Conservation (phyloP, 192 early-diverging fungal genomes). For the Mortierella alpina region DNA sequence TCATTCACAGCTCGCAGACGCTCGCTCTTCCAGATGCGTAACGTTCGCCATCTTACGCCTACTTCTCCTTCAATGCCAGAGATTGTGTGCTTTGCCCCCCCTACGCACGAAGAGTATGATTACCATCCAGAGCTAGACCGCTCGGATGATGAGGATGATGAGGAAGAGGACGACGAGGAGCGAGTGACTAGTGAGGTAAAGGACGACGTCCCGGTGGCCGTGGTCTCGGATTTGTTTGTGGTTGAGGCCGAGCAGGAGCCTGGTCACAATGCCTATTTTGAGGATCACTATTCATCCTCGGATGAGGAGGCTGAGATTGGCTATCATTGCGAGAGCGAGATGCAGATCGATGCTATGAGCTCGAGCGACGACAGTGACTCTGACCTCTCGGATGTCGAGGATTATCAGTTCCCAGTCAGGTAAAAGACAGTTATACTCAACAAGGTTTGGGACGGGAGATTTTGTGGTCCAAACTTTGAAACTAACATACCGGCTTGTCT, state of each 20-base stretch:
- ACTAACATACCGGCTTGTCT: conserved; percentile 2
- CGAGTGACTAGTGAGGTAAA: not conserved
- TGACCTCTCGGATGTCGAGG: conserved; percentile 45
- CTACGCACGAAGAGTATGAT: conserved; percentile 53
- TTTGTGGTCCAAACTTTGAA: not conserved
- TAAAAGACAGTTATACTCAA: not conserved
- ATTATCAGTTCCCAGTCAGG: conserved; percentile 47
- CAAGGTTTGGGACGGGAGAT: not conserved
- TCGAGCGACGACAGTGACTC: conserved; percentile 54
- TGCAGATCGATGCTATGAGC: conserved; percentile 52
- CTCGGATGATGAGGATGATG: conserved; percentile 53
- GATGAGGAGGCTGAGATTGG: conserved; percentile 52
- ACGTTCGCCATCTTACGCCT: conserved; percentile 46
- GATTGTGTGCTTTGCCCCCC: conserved; percentile 50
- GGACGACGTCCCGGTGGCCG: not conserved
- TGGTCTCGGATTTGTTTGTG: conserved; percentile 30
- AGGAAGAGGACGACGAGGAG: conserved; percentile 32
- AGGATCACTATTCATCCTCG: conserved; percentile 47
- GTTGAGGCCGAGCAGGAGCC: conserved; percentile 28
- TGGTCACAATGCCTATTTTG: conserved; percentile 22
- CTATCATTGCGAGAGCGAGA: conserved; percentile 35
- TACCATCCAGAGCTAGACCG: conserved; percentile 47
- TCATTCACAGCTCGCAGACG: conserved; percentile 21
- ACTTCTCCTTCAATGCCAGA: conserved; percentile 51
- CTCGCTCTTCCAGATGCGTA: conserved; percentile 39